Base-by-base conservation (phyloP, 495 filamentous ascomycete genomes). In the Articulospora tetracladia region DNA sequence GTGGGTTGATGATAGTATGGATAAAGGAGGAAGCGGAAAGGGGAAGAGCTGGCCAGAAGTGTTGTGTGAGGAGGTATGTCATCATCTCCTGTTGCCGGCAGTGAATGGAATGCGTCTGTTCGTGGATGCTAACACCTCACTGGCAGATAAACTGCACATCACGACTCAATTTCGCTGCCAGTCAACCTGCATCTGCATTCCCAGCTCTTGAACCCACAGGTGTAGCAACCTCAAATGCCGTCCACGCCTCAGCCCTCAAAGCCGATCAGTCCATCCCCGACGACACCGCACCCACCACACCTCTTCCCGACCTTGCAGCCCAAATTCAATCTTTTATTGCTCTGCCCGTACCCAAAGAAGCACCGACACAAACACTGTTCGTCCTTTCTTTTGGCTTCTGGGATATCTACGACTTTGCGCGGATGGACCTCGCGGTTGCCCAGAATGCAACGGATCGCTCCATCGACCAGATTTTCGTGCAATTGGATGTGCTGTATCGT, bases 371-470 rank as follows among this genome's bases (percentile, higher is more conserved):
- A 52, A 79, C 73, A 0, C 56, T 81, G 11, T 80, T 74, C 68
- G 65, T 79, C 1, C 68, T 81, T 7, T 74, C 72, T 13, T 62
- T 79, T 15, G 78, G 78, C 2, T 73, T 74, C 47, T 79, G 75
- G 75, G 78, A 81, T 32, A 65, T 79, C 41, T 79, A 76, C 70
- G 60, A 73, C n/a, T 68, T 79, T 7, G 72, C 77, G 1, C 63
- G 69, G 8, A 55, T 81, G 1, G 74, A 76, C 11, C 66, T 70
- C 3, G 64, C 65, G 3, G 59, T 73, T 3, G 71, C 67, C n/a
- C 51, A 77, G 1, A 70, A 70, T 32, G 63, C 59, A 0, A 55
- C 71, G 12, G 62, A 71, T 30, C 25, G 59, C 1, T 46, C 59
- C 2, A 34, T 63, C 41, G 25, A 59, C 12, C 63, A 73, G 22